Percentiles rank a stretch among this genome's conserved stretches.
These are phyloP conservation scores for Carex parvula DNA, from an alignment of 176 grass and related monocot species.

Conservation along the genomic window DNA sequence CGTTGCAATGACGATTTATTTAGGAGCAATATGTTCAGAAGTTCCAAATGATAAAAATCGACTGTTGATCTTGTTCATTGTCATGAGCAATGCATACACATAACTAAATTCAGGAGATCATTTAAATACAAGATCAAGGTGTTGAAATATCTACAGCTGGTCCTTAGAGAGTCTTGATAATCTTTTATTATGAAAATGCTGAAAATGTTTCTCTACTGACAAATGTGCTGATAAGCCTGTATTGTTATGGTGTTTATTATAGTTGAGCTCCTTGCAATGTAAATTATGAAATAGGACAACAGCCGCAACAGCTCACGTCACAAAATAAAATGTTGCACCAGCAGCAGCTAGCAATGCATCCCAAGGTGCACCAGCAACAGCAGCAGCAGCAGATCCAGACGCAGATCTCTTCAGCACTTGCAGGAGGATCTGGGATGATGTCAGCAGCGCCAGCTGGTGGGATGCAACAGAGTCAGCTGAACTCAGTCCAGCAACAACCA, in stretches of 20 bases:
- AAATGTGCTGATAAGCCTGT: not conserved
- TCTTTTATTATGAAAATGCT: not conserved
- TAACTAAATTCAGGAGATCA: too few relatives aligned
- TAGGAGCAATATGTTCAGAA: not conserved
- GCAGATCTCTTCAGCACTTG: slow-evolving; percentile 59
- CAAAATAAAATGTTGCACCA: slow-evolving; percentile 71
- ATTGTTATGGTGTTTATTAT: not conserved
- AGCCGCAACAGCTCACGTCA: slow-evolving; percentile 44
- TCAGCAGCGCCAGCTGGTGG: slow-evolving; percentile 41
- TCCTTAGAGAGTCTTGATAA: not conserved
- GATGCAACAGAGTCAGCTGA: slow-evolving; percentile 60
- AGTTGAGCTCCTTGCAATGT: slow-evolving; percentile 12
- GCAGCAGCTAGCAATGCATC: slow-evolving; percentile 51
- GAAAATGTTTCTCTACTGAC: not conserved
- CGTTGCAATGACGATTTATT: not conserved
- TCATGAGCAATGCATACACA: not conserved
- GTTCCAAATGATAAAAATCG: not conserved
- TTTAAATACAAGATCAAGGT: not conserved
- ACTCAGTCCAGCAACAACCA: slow-evolving; percentile 65
- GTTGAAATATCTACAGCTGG: too few relatives aligned
- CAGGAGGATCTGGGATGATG: slow-evolving; percentile 53
- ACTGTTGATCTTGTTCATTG: not conserved
- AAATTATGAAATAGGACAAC: slow-evolving; percentile 43
- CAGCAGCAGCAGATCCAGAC: slow-evolving; percentile 64
- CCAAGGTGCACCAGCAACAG: slow-evolving; percentile 80